These are phyloP conservation scores for Claviceps africana DNA, from an alignment of 2,329 filamentous ascomycete species.

Conservation along the genomic window DNA sequence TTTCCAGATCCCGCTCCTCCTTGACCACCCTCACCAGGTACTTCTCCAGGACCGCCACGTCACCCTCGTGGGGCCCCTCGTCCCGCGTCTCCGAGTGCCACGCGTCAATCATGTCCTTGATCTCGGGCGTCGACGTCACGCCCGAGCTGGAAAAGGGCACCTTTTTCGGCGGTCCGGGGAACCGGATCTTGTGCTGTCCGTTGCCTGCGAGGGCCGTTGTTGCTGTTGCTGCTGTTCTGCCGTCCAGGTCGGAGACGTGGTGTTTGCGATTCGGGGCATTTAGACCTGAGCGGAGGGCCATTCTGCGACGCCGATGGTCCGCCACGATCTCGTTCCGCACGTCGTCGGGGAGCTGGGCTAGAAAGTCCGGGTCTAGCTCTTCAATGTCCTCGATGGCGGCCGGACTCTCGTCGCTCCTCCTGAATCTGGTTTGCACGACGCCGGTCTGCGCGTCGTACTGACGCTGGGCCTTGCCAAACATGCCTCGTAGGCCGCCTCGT, in stretches of 20 bases:
- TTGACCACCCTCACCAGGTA: constrained; percentile 60
- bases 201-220: constrained; percentile 8
- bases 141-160: constrained; percentile 30
- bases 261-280: constrained; percentile 20
- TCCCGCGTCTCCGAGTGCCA: constrained; percentile 62
- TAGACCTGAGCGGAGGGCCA: constrained; percentile 42
- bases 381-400: constrained; percentile 23
- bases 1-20: constrained; percentile 66
- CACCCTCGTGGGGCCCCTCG: constrained; percentile 66
- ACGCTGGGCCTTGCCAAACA: constrained; percentile 33
- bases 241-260: constrained; percentile 12
- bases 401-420: constrained; percentile 15
- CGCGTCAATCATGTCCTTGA: constrained; percentile 58
- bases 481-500: constrained; percentile 31
- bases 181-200: constrained; percentile 31
- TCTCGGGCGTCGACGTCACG: constrained; percentile 35
- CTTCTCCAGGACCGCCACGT: constrained; percentile 58
- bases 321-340: constrained; percentile 64
- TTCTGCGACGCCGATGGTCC: constrained; percentile 46
- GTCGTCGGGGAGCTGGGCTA: constrained; percentile 71
- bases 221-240: constrained; percentile 5
- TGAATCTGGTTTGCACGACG: constrained; percentile 62
- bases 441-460: constrained; percentile 41
- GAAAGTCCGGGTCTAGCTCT: constrained; percentile 55
- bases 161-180: constrained; percentile 31